These are phyloP conservation scores for Hyphodiscus hymeniophilus DNA, from an alignment of 495 filamentous ascomycete genomes.

Conservation along the genomic window DNA sequence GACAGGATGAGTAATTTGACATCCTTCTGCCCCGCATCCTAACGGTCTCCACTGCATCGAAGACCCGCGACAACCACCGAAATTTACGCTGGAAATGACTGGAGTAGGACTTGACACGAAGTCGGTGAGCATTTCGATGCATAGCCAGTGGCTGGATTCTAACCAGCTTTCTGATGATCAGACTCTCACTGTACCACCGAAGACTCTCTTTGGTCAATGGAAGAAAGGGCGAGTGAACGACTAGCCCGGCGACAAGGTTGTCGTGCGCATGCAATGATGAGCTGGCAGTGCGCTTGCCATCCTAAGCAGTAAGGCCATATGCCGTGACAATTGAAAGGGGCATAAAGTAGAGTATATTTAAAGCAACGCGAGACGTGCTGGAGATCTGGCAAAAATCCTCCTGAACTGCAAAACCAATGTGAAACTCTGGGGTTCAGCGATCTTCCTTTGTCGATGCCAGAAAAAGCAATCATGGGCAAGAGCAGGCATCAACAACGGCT, in stretches of 20 bases:
- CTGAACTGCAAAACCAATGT: background rate
- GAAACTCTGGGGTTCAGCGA: background rate
- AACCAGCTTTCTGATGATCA: constrained; percentile 10
- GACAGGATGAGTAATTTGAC: constrained; percentile 10
- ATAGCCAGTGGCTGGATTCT: constrained; percentile 34
- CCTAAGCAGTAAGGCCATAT: constrained; percentile 49
- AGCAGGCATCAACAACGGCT: background rate
- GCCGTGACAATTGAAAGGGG: constrained; percentile 40
- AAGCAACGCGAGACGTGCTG: constrained; percentile 17
- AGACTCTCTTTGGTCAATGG: constrained; percentile 1
- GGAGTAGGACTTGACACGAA: constrained; percentile 46
- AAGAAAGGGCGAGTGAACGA: constrained; percentile 30
- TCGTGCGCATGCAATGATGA: constrained; percentile 70
- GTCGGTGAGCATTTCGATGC: constrained; percentile 44
- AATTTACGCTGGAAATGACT: constrained; percentile 30
- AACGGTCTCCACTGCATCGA: constrained; percentile 15
- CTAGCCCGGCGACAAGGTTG: constrained; percentile 37
- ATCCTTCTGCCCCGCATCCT: constrained; percentile 22
- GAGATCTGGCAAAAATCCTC: background rate
- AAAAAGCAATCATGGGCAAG: background rate
- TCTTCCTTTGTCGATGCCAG: background rate
- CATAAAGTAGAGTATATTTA: constrained; percentile 24
- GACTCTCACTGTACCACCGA: constrained; percentile 11
- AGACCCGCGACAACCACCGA: constrained; percentile 9
- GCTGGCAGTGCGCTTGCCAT: constrained; percentile 74